Evolutionary conservation across 306 rosid species (phyloP).

Genomic region (Vigna hirtella): DNA sequence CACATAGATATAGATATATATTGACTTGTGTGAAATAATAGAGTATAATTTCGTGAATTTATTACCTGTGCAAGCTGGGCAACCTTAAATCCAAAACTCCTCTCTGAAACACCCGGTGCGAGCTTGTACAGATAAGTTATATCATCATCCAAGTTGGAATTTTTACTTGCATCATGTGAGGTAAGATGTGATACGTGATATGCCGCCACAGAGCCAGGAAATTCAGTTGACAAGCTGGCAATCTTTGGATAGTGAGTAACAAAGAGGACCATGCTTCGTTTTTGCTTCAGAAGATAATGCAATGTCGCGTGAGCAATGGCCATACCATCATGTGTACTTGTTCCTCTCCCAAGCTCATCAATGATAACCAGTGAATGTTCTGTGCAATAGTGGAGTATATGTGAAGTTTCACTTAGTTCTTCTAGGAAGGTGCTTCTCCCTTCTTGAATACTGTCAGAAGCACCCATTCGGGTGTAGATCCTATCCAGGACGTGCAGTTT

Average conservation of each 20-base stretch:
- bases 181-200: constrained; percentile 92
- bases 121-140: constrained; percentile 90
- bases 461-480: constrained; percentile 96
- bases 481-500: constrained; percentile 82
- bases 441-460: constrained; percentile 91
- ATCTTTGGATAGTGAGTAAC: constrained; percentile 94
- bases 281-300: constrained; percentile 74
- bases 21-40: not conserved
- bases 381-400: constrained; percentile 76
- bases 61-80: constrained; percentile 98
- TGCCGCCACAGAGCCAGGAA: constrained; percentile 77
- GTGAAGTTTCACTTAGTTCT: constrained; percentile 85
- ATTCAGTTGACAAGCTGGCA: constrained; percentile 66
- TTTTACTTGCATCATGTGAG: constrained; percentile 47
- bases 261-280: constrained; percentile 82
- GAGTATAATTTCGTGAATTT: constrained; percentile 25
- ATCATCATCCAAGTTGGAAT: constrained; percentile 54
- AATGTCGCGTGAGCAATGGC: constrained; percentile 91
- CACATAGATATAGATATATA: not conserved
- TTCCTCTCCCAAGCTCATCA: constrained; percentile 99
- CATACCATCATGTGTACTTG: constrained; percentile 94
- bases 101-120: constrained; percentile 77
- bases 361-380: constrained; percentile 76
- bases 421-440: constrained; percentile 97
- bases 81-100: constrained; percentile 92